Evolutionary conservation across 352 stramenopile species (phyloP).

Genomic region (Thalassiosira hispida): DNA sequence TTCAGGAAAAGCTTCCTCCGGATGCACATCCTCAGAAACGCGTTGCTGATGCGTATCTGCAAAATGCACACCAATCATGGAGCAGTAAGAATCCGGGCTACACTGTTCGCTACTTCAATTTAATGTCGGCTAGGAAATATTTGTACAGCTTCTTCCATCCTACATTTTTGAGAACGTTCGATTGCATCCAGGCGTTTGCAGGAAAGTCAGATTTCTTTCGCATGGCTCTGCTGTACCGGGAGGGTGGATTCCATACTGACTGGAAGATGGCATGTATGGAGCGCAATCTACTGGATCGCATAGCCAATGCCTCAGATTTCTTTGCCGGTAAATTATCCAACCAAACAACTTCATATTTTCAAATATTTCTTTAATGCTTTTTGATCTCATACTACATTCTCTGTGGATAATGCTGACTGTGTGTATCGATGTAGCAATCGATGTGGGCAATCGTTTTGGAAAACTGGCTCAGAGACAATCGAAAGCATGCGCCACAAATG

Average conservation of each 20-base stretch:
- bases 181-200: conserved; percentile 47
- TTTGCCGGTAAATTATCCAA: conserved; percentile 17
- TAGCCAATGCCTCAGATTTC: conserved; percentile 22
- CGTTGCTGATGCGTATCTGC: neutral
- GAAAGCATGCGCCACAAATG: too few relatives aligned
- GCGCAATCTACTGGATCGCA: conserved; percentile 15
- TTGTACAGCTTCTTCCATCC: conserved; percentile 34
- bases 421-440: too few relatives aligned
- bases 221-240: conserved; percentile 44
- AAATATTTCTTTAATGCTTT: conserved; percentile 40
- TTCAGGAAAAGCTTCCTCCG: too few relatives aligned
- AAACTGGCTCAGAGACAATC: too few relatives aligned
- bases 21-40: neutral
- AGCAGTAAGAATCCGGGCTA: conserved; percentile 34
- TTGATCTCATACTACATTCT: conserved; percentile 20
- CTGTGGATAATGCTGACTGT: neutral
- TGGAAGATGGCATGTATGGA: conserved; percentile 35
- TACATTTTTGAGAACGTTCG: conserved; percentile 38
- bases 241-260: conserved; percentile 57
- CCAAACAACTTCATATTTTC: neutral
- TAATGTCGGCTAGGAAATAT: conserved; percentile 14
- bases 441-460: too few relatives aligned
- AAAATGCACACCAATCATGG: conserved; percentile 39
- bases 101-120: conserved; percentile 36
- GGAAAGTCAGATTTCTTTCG: conserved; percentile 59